Evolutionary conservation across 2,329 filamentous ascomycete genomes (phyloP).

Genomic region (Colletotrichum higginsianum): DNA sequence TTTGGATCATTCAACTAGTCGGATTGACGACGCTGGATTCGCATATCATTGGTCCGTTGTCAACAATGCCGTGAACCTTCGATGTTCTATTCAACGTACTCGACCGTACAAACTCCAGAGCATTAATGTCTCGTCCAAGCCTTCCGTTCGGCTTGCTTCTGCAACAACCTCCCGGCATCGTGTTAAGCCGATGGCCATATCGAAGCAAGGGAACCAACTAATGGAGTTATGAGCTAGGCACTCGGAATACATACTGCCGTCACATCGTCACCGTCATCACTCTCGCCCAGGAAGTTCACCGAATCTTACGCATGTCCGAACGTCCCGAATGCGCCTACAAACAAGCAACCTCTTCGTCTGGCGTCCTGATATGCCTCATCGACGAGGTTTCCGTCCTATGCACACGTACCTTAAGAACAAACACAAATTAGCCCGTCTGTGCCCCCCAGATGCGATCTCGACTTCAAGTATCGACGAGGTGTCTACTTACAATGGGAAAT

Average conservation of each 20-base stretch:
- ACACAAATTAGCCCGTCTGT: not conserved
- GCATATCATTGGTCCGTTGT: not conserved
- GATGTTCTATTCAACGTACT: not conserved
- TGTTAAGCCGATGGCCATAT: too few relatives aligned
- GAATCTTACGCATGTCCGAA: not conserved
- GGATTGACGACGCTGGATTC: not conserved
- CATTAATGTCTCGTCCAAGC: not conserved
- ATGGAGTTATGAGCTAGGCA: constrained; percentile 21
- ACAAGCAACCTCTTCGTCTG: constrained; percentile 9
- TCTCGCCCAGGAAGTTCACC: not conserved
- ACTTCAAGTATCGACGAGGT: not conserved
- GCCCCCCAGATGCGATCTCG: not conserved
- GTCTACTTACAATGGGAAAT: constrained; percentile 73
- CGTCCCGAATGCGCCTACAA: constrained; percentile 5
- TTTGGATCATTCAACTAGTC: not conserved
- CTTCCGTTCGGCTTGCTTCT: not conserved
- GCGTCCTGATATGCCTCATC: constrained; percentile 10
- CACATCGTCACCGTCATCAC: constrained; percentile 19
- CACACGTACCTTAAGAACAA: constrained; percentile 68
- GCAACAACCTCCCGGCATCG: too few relatives aligned
- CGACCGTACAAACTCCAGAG: too few relatives aligned
- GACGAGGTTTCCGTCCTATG: constrained; percentile 71
- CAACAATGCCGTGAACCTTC: not conserved
- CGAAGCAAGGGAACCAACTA: not conserved
- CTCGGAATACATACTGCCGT: constrained; percentile 31